Evolutionary conservation across 2,329 filamentous ascomycete species (phyloP).

Genomic region (Talaromyces sp.): DNA sequence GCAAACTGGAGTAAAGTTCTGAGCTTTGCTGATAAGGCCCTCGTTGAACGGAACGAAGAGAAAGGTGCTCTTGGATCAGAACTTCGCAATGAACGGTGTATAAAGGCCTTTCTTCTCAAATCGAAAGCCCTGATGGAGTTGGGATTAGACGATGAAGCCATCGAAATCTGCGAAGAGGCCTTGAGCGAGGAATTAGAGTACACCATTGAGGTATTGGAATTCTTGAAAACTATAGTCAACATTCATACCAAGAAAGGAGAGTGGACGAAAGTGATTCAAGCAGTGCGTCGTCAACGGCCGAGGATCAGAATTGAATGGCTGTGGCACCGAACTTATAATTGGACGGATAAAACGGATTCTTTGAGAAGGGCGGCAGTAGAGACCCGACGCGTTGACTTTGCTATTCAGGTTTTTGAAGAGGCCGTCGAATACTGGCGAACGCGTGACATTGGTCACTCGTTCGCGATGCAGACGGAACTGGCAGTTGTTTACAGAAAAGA

Average conservation of each 20-base stretch:
- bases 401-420: conserved; percentile 4
- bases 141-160: not conserved
- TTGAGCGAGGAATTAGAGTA: conserved; percentile 3
- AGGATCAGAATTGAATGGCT: conserved; percentile 6
- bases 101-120: conserved; percentile 5
- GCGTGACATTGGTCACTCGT: not conserved
- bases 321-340: not conserved
- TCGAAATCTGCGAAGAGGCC: not conserved
- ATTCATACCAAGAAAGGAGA: conserved; percentile 6
- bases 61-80: conserved; percentile 9
- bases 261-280: conserved; percentile 7
- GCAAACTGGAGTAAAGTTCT: not conserved
- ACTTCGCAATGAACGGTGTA: conserved; percentile 5
- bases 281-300: conserved; percentile 1
- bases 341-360: conserved; percentile 1
- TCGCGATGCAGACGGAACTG: not conserved
- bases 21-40: not conserved
- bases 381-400: conserved; percentile 3
- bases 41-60: conserved; percentile 5
- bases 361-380: conserved; percentile 8
- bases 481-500: not conserved
- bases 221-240: conserved; percentile 3
- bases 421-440: conserved; percentile 4
- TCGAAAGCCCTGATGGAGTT: conserved; percentile 1
- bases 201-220: not conserved